Conservation (phyloP, 129 eudicot species). For the Pseudognaphalium luteoalbum region DNA sequence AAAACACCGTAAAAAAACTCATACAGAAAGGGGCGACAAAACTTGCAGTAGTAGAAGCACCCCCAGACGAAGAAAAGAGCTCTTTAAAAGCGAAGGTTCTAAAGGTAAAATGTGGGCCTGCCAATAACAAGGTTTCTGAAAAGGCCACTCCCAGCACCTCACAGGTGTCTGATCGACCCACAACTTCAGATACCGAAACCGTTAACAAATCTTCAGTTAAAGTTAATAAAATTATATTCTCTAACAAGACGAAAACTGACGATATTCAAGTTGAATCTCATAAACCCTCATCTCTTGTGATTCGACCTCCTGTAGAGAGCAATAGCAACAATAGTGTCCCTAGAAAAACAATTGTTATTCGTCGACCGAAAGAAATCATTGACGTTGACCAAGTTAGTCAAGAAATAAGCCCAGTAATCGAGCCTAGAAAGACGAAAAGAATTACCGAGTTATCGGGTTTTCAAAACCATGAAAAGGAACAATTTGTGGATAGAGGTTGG, state of each 20-base stretch:
- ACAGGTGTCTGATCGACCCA: slow-evolving; percentile 62
- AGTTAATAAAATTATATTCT: slow-evolving; percentile 70
- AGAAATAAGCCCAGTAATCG: slow-evolving; percentile 63
- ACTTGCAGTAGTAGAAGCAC: slow-evolving; percentile 57
- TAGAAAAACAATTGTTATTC: slow-evolving; percentile 60
- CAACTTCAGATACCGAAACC: slow-evolving; percentile 61
- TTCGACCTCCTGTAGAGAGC: slow-evolving; percentile 68
- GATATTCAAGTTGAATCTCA: slow-evolving; percentile 58
- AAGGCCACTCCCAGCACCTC: slow-evolving; percentile 65
- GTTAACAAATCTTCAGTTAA: slow-evolving; percentile 54
- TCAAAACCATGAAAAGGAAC: slow-evolving; percentile 33
- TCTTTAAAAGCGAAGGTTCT: slow-evolving; percentile 68
- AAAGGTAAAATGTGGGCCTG: slow-evolving; percentile 76
- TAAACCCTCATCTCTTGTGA: slow-evolving; percentile 62
- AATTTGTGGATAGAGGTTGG: slow-evolving; percentile 40
- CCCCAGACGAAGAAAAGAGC: slow-evolving; percentile 61
- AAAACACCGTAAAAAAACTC: slow-evolving; percentile 44
- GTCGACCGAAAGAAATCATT: slow-evolving; percentile 67
- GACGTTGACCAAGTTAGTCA: slow-evolving; percentile 66
- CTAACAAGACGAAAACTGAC: slow-evolving; percentile 61
- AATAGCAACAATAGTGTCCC: slow-evolving; percentile 43
- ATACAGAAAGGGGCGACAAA: slow-evolving; percentile 53
- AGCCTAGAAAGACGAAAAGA: slow-evolving; percentile 67
- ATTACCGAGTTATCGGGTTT: slow-evolving; percentile 66
- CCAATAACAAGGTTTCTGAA: slow-evolving; percentile 50